These are phyloP conservation scores for Lentinula edodes DNA, from an alignment of 768 basidiomycete species.

Conservation along the genomic window DNA sequence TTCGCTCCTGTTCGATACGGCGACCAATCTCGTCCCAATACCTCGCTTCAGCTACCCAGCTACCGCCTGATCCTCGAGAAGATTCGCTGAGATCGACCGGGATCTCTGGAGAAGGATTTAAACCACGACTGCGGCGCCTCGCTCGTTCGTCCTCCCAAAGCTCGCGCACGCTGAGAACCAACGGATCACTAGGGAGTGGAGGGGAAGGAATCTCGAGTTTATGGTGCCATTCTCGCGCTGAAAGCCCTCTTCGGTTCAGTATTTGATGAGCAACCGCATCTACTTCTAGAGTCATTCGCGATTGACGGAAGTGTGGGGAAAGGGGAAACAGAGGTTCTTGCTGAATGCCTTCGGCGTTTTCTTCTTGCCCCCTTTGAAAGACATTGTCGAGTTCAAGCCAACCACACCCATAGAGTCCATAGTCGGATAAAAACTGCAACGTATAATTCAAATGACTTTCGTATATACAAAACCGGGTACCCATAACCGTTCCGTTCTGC, in stretches of 20 bases:
- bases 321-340: slow-evolving; percentile 25
- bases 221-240: slow-evolving; percentile 54
- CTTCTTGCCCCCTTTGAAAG: slow-evolving; percentile 47
- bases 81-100: slow-evolving; percentile 66
- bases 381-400: slow-evolving; percentile 72
- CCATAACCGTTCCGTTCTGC: slow-evolving; percentile 79
- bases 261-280: slow-evolving; percentile 81
- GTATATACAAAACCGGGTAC: slow-evolving; percentile 70
- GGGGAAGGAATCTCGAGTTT: slow-evolving; percentile 66
- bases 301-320: slow-evolving; percentile 62
- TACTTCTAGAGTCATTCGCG: slow-evolving; percentile 70
- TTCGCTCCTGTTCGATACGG: slow-evolving; percentile 48
- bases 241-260: slow-evolving; percentile 69
- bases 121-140: slow-evolving; percentile 59
- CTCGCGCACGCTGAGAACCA: slow-evolving; percentile 86
- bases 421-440: slow-evolving; percentile 93
- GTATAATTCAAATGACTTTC: slow-evolving; percentile 88
- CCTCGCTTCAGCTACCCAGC: slow-evolving; percentile 68
- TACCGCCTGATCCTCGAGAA: slow-evolving; percentile 48
- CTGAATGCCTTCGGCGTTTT: slow-evolving; percentile 7
- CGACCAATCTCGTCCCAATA: slow-evolving; percentile 71
- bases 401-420: slow-evolving; percentile 91
- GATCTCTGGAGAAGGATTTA: slow-evolving; percentile 67
- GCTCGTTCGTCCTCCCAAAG: slow-evolving; percentile 95
- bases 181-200: slow-evolving; percentile 53